Evolutionary conservation across 176 grass and related monocot species (phyloP), one percentile per base, ranked within the genome.

Genomic region (Poa annua): DNA sequence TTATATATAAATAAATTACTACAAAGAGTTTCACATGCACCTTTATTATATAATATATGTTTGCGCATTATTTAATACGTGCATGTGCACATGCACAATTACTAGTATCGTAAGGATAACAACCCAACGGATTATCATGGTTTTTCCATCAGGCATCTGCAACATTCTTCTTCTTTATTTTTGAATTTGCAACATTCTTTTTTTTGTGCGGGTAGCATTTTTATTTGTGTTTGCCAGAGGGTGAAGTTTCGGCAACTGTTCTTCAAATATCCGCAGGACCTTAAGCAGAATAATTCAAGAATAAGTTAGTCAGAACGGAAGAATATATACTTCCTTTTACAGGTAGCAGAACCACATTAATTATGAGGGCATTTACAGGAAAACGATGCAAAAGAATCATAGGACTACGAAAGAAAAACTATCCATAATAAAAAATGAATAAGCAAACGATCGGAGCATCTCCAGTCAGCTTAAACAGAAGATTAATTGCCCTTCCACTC

Each of bases 221-320:
- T 5, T 5, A 3, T 36, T 36, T 36, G 82, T 47, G 70, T 75
- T 76, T 89, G 32, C 82, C 87, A 61, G 38, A 17, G 49, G 87
- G 10, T 71, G 7, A 89, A 85, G 82, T 81, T 81, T 85, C 52
- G 8, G 21, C 39, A 53, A 60, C 7, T 70, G 70, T 73, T 49
- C 44, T 73, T 50, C 7, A 22, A 2, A 4, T 71, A 49, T 73
- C 24, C 24, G 1, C 70, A 50, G 22, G 42, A 50, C 45, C 70
- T 32, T 25, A 29, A 73, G 70, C 70, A 49, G 29, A 36, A 73
- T 7, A 32, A 49, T 29, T 26, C 42, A 72, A 29, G 42, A 29
- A 50, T 73, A 73, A 50, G 7, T 50, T 50, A 50, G 42, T 72
- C 42, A 6, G 69, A 29, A 51, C n/a, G n/a, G 74, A 9, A 33